Evolutionary conservation across 352 stramenopile species (phyloP).

Genomic region (Thalassiosira hispida): DNA sequence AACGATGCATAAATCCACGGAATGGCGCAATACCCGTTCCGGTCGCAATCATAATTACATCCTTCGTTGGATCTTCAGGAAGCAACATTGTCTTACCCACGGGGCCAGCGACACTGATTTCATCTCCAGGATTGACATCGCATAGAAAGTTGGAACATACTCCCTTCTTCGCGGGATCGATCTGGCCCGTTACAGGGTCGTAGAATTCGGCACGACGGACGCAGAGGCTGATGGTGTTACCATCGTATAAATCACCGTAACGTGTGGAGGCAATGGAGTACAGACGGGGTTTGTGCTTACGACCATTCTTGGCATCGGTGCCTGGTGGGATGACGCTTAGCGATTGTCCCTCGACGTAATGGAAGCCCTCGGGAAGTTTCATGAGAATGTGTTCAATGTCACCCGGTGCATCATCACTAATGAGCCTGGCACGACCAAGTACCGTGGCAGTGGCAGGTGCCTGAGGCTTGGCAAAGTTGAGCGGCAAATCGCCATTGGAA

Average conservation of each 20-base stretch:
- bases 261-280: conserved; percentile 90
- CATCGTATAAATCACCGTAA: conserved; percentile 90
- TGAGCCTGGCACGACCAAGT: conserved; percentile 68
- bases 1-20: conserved; percentile 88
- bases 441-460: conserved; percentile 70
- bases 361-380: conserved; percentile 80
- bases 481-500: conserved; percentile 56
- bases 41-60: conserved; percentile 92
- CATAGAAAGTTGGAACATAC: conserved; percentile 92
- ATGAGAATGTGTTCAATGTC: conserved; percentile 89
- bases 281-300: conserved; percentile 84
- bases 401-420: conserved; percentile 83
- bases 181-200: conserved; percentile 84
- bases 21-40: conserved; percentile 91
- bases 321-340: conserved; percentile 89
- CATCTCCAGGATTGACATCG: conserved; percentile 83
- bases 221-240: conserved; percentile 88
- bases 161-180: conserved; percentile 90
- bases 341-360: conserved; percentile 90
- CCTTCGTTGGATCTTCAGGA: conserved; percentile 86
- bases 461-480: conserved; percentile 76
- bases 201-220: conserved; percentile 89
- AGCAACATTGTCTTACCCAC: conserved; percentile 90
- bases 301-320: conserved; percentile 86
- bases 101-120: conserved; percentile 87